Evolutionary conservation across 345 rosid species (phyloP).

Genomic region (Brassica incana): DNA sequence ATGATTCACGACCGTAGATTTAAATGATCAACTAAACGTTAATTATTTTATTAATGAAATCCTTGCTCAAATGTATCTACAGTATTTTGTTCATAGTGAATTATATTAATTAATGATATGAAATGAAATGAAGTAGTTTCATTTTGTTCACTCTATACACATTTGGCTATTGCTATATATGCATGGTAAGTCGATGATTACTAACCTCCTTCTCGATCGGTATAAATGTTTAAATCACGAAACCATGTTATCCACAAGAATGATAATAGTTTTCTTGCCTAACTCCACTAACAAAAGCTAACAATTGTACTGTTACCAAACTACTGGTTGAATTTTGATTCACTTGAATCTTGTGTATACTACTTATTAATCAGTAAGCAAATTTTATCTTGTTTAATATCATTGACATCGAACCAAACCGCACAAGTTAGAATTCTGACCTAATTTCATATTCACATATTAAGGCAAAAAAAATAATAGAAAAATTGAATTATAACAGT

Average conservation of each 20-base stretch:
- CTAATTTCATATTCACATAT: constrained; percentile 18
- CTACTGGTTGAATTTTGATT: constrained; percentile 25
- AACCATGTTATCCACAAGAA: constrained; percentile 11
- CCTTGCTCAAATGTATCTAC: background rate
- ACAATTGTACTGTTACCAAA: constrained; percentile 1
- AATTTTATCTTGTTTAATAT: background rate
- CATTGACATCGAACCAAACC: background rate
- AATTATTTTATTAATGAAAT: background rate
- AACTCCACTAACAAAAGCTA: constrained; percentile 14
- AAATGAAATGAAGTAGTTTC: background rate
- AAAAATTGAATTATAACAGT: background rate
- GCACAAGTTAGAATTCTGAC: background rate
- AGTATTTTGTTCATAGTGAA: background rate
- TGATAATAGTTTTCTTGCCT: constrained; percentile 21
- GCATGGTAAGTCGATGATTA: background rate
- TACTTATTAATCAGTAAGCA: background rate
- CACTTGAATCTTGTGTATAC: constrained; percentile 16
- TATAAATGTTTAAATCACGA: constrained; percentile 4
- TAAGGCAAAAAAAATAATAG: background rate
- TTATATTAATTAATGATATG: background rate
- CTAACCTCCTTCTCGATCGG: background rate
- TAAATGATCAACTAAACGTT: background rate
- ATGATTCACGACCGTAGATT: constrained; percentile 7
- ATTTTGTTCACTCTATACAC: constrained; percentile 1
- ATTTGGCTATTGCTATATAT: background rate